Evolutionary conservation across 176 grass and related monocot genomes (phyloP), one percentile per base, ranked within the genome.

Genomic region (Echinochloa phyllopogon): DNA sequence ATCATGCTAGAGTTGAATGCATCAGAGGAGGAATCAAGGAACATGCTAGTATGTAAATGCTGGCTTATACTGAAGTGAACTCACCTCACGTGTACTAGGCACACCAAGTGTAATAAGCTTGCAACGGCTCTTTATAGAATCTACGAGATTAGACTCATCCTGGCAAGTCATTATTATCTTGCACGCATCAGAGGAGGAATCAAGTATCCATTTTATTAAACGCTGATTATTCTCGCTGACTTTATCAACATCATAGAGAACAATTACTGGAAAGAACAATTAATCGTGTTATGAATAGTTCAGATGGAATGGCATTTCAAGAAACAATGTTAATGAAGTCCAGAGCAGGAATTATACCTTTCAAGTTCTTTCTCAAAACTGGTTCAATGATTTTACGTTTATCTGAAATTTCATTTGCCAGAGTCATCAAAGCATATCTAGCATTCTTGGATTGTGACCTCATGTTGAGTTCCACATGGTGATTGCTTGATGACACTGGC

Each of bases 181-280:
- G 89, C 89, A 91, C 76, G 82, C 62, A 76, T 91, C 87, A 75
- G 83, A 87, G 56, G 85, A 94, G 14, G 89, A 94, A 81, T 94
- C 92, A 52, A 94, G 85, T 79, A 94, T 91, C 89, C 89, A 94
- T 82, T 94, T 94, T 75, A 94, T 87, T 73, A 94, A 71, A 33
- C 86, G 77, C 25, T 94, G 92, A 79, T 87, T 88, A 79, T 82
- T 87, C 85, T 94, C 84, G 25, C 51, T 91, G 37, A 81, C 87
- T 87, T 91, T 89, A 64, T 94, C 87, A 56, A 94, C 87, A 43
- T 85, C 87, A 60, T 89, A 87, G 24, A 94, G 84, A 89, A 94
- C 77, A 75, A 94, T 76, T 72, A 94, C 89, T 94, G 87, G 8
- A 87, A 89, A 47, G n/a, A 85, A 85, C 12, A 85, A 69, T 64